Conservation (phyloP, 441 rosid species). For the Brassica hybrid region DNA sequence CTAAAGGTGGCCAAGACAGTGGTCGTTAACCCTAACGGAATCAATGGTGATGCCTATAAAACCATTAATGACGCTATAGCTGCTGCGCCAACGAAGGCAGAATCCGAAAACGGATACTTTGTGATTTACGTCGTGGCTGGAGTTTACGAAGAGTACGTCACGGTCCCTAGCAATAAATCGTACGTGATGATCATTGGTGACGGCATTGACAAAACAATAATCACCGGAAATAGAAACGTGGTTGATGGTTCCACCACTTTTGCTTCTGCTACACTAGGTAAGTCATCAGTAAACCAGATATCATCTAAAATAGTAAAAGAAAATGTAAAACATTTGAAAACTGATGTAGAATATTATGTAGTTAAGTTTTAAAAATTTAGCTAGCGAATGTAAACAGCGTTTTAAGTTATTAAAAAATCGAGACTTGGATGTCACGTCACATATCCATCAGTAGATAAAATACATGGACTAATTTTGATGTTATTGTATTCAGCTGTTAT, state of each 20-base stretch:
- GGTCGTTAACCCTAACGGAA: slow-evolving; percentile 51
- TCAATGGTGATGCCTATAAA: slow-evolving; percentile 36
- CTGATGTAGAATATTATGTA: neutral
- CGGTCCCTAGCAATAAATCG: slow-evolving; percentile 12
- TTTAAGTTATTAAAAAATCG: neutral
- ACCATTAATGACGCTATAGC: slow-evolving; percentile 4
- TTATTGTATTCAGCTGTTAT: slow-evolving; percentile 4
- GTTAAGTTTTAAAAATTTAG: neutral
- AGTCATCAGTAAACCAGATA: neutral
- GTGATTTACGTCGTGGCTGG: slow-evolving; percentile 11
- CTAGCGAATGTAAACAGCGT: neutral
- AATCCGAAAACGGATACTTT: neutral
- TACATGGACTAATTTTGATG: too few species aligned
- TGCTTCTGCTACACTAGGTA: slow-evolving; percentile 10
- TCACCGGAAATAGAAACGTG: slow-evolving; percentile 15
- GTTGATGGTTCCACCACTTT: slow-evolving; percentile 12
- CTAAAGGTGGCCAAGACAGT: slow-evolving; percentile 48
- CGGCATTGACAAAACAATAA: slow-evolving; percentile 1
- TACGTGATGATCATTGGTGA: slow-evolving; percentile 12
- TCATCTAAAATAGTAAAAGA: neutral
- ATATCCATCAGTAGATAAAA: too few species aligned
- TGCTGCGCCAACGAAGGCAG: slow-evolving; percentile 9
- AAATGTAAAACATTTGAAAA: neutral
- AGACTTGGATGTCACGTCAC: neutral
- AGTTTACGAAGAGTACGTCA: slow-evolving; percentile 14